phyloP scores from a whole-genome alignment of 2,329 filamentous ascomycete genomes.

The Aspergillus felis region DNA sequence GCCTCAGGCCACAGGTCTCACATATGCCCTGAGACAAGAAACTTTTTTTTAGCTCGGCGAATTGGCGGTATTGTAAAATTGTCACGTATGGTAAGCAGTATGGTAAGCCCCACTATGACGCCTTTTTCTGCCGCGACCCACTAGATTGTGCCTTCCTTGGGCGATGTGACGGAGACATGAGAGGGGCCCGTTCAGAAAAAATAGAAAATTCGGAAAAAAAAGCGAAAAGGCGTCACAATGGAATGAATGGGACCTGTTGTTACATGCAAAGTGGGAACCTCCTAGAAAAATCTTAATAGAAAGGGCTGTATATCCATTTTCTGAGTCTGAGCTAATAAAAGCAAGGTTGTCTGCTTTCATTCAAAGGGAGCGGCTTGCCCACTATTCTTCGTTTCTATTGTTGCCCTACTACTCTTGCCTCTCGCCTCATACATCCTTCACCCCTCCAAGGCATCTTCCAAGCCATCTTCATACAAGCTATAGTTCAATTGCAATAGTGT shows the following conservation, averaged over 20 bases:
- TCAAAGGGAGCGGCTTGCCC: slow-evolving; percentile 20
- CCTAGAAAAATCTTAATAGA: slow-evolving; percentile 20
- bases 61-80: slow-evolving; percentile 1
- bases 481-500: slow-evolving; percentile 6
- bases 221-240: neutral
- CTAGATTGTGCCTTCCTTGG: slow-evolving; percentile 6
- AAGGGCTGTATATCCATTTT: slow-evolving; percentile 3
- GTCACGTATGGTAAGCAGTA: slow-evolving; percentile 16
- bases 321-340: slow-evolving; percentile 6
- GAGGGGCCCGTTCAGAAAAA: slow-evolving; percentile 24
- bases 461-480: neutral
- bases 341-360: slow-evolving; percentile 13
- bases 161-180: slow-evolving; percentile 12
- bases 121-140: slow-evolving; percentile 13
- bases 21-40: neutral
- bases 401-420: slow-evolving; percentile 7
- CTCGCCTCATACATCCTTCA: neutral
- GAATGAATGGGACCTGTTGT: slow-evolving; percentile 17
- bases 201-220: slow-evolving; percentile 6
- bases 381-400: slow-evolving; percentile 6
- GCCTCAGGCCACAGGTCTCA: neutral
- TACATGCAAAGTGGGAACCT: slow-evolving; percentile 23
- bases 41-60: slow-evolving; percentile 3
- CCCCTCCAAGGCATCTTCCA: neutral
- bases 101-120: slow-evolving; percentile 27